Evolutionary conservation across 257 asterid genomes (phyloP).

Genomic region (Craterostigma plantagineum): DNA sequence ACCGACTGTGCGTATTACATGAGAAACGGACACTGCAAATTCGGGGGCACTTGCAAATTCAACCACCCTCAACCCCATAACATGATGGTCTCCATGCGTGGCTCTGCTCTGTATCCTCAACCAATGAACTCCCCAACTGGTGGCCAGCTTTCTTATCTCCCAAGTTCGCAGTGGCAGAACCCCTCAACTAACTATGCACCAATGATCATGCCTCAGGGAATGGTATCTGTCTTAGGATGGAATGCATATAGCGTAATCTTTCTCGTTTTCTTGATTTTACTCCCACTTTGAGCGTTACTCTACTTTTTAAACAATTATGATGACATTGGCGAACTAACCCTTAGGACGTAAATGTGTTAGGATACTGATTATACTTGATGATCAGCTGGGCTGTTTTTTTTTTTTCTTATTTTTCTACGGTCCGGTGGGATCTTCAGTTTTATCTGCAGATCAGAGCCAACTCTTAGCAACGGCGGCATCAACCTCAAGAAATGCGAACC

Average conservation of each 20-base stretch:
- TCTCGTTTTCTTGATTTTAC: slow-evolving; percentile 8
- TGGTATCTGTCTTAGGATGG: slow-evolving; percentile 86
- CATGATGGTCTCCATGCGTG: slow-evolving; percentile 77
- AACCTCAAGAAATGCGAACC: background rate
- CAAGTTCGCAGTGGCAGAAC: slow-evolving; percentile 88
- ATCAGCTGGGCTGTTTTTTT: no score
- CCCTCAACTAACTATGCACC: slow-evolving; percentile 67
- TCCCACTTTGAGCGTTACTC: slow-evolving; percentile 4
- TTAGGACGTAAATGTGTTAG: background rate
- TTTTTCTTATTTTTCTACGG: slow-evolving; percentile 39
- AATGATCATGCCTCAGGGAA: slow-evolving; percentile 75
- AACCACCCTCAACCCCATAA: slow-evolving; percentile 93
- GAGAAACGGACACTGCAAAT: slow-evolving; percentile 89
- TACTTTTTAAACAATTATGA: background rate
- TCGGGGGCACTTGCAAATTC: slow-evolving; percentile 87
- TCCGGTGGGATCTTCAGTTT: slow-evolving; percentile 47
- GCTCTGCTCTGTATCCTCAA: slow-evolving; percentile 79
- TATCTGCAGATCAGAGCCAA: slow-evolving; percentile 52
- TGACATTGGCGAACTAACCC: background rate
- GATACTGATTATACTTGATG: slow-evolving; percentile 6
- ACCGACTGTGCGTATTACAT: slow-evolving; percentile 75
- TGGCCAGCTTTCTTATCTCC: slow-evolving; percentile 62
- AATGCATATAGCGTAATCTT: slow-evolving; percentile 63
- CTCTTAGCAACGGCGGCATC: slow-evolving; percentile 14
- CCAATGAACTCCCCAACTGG: slow-evolving; percentile 63